Base-by-base conservation (phyloP, 768 basidiomycete genomes). In the Tulasnella sp. region DNA sequence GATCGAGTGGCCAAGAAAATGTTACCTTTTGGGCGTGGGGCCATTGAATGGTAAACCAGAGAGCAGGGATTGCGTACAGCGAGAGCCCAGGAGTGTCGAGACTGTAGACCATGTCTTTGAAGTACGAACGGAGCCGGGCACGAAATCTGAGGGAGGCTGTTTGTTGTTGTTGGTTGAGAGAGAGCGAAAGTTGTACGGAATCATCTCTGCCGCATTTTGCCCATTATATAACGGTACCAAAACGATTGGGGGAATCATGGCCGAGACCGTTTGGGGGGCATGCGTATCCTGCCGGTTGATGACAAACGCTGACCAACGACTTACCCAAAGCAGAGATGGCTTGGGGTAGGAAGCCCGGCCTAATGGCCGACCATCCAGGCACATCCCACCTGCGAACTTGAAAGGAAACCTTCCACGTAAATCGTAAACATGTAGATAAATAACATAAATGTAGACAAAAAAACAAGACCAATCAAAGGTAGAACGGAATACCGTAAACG, bases 401-500 rank as follows among this genome's bases (percentile, higher is more conserved):
- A 12, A 14, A 44, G 19, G 44, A 12, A 3, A 44, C 44, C 44
- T 42, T 44, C 44, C 44, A 44, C 44, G 44, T 44, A 18, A 14
- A 44, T 44, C 44, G n/a, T n/a, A 44, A 18, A 44, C 3, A 44
- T 7, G n/a, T 77, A 77, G 5, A 58, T 40, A 77, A 48, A 77
- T 42, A 44, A 79, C 27, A 48, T 72, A 73, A 79, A 31, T 21
- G 42, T 68, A 27, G 16, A 68, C 52, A 52, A n/a, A 52, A n/a
- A 52, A n/a, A 52, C 24, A 52, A 52, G 8, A 52, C 52, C 8
- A 10, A n/a, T 83, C 84, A 90, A 80, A 98, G 84, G 85, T 94
- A 95, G 83, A 97, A 95, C 2, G 98, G 98, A 82, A 99, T 93
- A 2, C 98, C 98, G 84, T 98, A 99, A 16, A 97, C 92, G 0